Evolutionary conservation across 192 early-diverging fungal species (phyloP), one percentile per base, ranked within the genome.

Genomic region (Glomus cerebriforme): DNA sequence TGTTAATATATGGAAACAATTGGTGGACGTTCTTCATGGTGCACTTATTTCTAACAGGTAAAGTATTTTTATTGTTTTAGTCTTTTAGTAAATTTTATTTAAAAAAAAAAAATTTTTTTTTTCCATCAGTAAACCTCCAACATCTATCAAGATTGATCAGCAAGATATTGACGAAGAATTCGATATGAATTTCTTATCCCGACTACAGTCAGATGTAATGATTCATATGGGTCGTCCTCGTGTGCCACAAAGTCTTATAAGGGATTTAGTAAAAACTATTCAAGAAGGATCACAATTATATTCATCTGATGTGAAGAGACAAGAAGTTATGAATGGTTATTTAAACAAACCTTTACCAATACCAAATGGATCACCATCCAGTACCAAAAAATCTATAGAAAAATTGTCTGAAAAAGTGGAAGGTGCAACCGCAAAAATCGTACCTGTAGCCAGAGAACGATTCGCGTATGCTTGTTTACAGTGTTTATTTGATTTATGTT

Each of bases 101-200:
- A n/a, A n/a, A n/a, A 76, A 39, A 24, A n/a, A 29, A 37, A 35
- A 67, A 22, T 5, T 32, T 66, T 82, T 5, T 64, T 24, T 69
- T 15, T 22, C 49, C 62, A 19, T 26, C 78, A 92, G 89, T 67
- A 78, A 83, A 43, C 87, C 89, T 15, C 87, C 87, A 24, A 27
- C 79, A 6, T 72, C 83, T 22, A 71, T 91, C 77, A 85, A 89
- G 0, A 75, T 88, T 10, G 93, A 94, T 68, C 87, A 91, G 13
- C 82, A 92, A 9, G 84, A 91, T 37, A 81, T 84, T 17, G 92
- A 94, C 59, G 94, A 95, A 70, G 84, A 86, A 1, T 95, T 94
- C 80, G 93, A 95, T 79, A 88, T 95, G 35, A 89, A 87, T 13
- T 85, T 92, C 34, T 83, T 95, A 43, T 86, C 83, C 37, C 86